Conservation (phyloP, 225 moss, liverwort and hornwort genomes). For the Pseudisothecium myosuroides region DNA sequence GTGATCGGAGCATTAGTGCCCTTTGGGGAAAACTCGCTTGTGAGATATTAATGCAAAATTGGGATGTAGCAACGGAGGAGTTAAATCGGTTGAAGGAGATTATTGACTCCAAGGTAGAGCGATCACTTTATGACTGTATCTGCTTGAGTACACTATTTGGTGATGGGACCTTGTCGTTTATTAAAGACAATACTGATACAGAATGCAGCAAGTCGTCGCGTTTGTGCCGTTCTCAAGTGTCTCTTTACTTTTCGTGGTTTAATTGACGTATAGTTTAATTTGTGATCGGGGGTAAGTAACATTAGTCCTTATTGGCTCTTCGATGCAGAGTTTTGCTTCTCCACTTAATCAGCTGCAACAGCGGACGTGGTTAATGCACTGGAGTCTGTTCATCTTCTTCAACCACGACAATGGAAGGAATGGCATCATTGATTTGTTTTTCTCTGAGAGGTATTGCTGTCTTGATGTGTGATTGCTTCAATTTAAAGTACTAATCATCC, state of each 20-base stretch:
- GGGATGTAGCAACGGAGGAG: conserved; percentile 98
- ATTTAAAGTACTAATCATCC: background rate
- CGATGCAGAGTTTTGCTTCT: conserved; percentile 78
- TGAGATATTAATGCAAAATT: conserved; percentile 97
- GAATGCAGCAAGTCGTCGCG: background rate
- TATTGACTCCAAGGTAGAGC: conserved; percentile 88
- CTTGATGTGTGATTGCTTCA: background rate
- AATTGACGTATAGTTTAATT: background rate
- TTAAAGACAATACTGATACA: background rate
- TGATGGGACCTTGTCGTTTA: background rate
- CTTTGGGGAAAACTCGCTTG: conserved; percentile 99
- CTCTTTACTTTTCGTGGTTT: background rate
- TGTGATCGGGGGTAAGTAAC: background rate
- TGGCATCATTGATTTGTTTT: conserved; percentile 92
- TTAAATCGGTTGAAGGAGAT: conserved; percentile 92
- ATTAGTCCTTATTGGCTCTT: background rate
- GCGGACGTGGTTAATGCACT: conserved; percentile 98
- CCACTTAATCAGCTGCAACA: conserved; percentile 97
- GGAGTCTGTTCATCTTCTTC: conserved; percentile 98
- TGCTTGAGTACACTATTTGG: background rate
- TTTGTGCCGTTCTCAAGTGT: background rate
- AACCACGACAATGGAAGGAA: conserved; percentile 99
- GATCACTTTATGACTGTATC: background rate
- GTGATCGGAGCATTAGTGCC: conserved; percentile 90
- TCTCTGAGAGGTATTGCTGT: conserved; percentile 67